Base-by-base conservation (phyloP, 495 filamentous ascomycete genomes). In the Penicillium pulvis region DNA sequence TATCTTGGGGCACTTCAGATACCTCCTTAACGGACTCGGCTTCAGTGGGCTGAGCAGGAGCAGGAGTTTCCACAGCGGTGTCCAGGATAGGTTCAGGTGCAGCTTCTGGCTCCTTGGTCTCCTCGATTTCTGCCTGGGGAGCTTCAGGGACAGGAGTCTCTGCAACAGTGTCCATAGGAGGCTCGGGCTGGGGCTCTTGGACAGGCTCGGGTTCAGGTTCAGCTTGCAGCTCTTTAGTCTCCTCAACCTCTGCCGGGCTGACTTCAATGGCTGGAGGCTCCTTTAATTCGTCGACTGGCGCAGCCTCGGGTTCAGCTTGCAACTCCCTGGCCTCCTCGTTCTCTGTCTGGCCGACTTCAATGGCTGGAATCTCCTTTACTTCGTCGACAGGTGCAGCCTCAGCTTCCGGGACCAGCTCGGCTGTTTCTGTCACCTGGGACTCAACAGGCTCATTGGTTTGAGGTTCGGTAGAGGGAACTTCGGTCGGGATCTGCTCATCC, bases 401-500 rank as follows among this genome's bases (percentile, higher is more conserved):
- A 14, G 12, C 9, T 10, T 50, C 26, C n/a, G 20, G 10, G 9
- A 6, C 12, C 3, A 26, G 23, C 26, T 50, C 47, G 1, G 26
- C 19, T 12, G 35, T 6, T 51, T 57, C 57, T 30, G 51, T 43
- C 20, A 42, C 19, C 44, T 42, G 14, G 54, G 57, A 30, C 23
- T 62, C 57, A 19, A 41, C 30, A 44, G 56, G 49, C 4, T 24
- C 44, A 24, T 26, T 16, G 24, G n/a, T 9, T 14, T 23, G 44
- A 26, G 30, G 16, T 20, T 39, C 44, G 6, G 48, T 12, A 5
- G 39, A n/a, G 2, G 36, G 11, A 35, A 57, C 5, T 14, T 65
- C 63, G 33, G 47, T 51, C n/a, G 57, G 53, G 4, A 59, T 58
- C 14, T 69, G 55, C 1, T 64, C 59, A 4, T 63, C 63, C 31